Percentiles rank a stretch among this genome's conserved stretches.
These are phyloP conservation scores for Cladosporium sp. DNA, from an alignment of 2,329 filamentous ascomycete species.

Conservation along the genomic window DNA sequence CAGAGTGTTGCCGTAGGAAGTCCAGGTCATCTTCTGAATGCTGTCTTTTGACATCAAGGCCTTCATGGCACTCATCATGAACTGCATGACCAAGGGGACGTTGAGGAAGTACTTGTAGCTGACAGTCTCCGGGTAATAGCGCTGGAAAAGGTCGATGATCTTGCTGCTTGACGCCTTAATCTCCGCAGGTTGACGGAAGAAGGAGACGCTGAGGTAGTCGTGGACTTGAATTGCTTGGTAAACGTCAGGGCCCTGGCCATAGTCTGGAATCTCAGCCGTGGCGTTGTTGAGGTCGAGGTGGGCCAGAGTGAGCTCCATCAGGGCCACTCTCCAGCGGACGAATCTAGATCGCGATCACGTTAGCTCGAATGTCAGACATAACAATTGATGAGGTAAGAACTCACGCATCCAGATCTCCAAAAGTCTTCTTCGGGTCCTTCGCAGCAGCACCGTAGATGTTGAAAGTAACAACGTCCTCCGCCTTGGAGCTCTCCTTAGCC, in stretches of 20 bases:
- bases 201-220: conserved; percentile 85
- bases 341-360: conserved; percentile 70
- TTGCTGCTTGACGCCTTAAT: conserved; percentile 74
- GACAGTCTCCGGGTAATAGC: conserved; percentile 84
- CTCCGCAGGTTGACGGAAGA: conserved; percentile 73
- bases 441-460: conserved; percentile 86
- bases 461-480: conserved; percentile 74
- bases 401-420: conserved; percentile 76
- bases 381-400: conserved; percentile 30
- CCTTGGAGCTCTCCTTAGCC: conserved; percentile 40
- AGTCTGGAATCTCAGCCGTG: conserved; percentile 67
- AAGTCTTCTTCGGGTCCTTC: conserved; percentile 75
- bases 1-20: conserved; percentile 61
- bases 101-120: conserved; percentile 96
- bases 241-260: conserved; percentile 62
- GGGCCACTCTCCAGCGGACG: conserved; percentile 80
- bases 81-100: conserved; percentile 86
- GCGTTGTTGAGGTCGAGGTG: conserved; percentile 68
- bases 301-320: conserved; percentile 82
- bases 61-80: conserved; percentile 51
- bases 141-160: conserved; percentile 76
- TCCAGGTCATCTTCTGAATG: conserved; percentile 46
- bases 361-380: neutral
- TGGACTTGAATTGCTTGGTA: conserved; percentile 93
- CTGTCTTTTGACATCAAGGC: conserved; percentile 45